Base-by-base conservation (phyloP, 306 rosid genomes). In the Geum urbanum region DNA sequence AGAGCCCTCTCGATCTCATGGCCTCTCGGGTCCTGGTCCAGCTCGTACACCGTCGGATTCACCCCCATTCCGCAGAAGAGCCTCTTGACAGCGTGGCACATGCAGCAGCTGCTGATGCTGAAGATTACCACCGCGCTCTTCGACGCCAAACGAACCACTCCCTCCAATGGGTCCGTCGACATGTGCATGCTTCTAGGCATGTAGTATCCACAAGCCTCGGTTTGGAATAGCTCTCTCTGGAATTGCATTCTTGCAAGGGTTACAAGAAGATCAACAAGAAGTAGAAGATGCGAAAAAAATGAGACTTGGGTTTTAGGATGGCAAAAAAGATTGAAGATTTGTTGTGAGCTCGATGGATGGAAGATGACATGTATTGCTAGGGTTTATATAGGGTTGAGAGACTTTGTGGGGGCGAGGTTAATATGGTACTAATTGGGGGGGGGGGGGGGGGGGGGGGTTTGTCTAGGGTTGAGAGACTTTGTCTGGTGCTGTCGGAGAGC, bases 1-100 rank as follows among this genome's bases (percentile, higher is more conserved):
- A 92, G 49, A 2, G 98, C 98, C 70, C 87, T 80, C 57, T 92
- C 98, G 0, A 92, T 89, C 7, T 92, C 98, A 50, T 82, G 83
- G 8, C 98, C 98, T 37, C 85, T 64, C 0, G 98, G 96, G 59
- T 92, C 92, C 66, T 85, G 88, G 35, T 92, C 98, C 0, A 92
- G 86, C 82, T 92, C 96, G 70, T 90, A 86, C 39, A 92, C 92
- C 24, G 91, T 83, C 1, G 96, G 92, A 39, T 84, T 92, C 51
- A 90, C 98, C 0, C 98, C 98, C 98, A 92, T 92, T 14, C 98
- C 97, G 9, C 98, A 84, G 50, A 92, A 87, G 6, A 92, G 65
- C 82, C 97, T 79, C 86, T 92, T 90, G 47, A 90, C 84, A 2
- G 98, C 98, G 47, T 92, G 98, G 72, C 98, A 92, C 98, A 92